A percentile compares a stretch with the other conserved stretches of the same genome.
phyloP scores from a whole-genome alignment of 1,284 basidiomycete species.

The Heterobasidion annosum region DNA sequence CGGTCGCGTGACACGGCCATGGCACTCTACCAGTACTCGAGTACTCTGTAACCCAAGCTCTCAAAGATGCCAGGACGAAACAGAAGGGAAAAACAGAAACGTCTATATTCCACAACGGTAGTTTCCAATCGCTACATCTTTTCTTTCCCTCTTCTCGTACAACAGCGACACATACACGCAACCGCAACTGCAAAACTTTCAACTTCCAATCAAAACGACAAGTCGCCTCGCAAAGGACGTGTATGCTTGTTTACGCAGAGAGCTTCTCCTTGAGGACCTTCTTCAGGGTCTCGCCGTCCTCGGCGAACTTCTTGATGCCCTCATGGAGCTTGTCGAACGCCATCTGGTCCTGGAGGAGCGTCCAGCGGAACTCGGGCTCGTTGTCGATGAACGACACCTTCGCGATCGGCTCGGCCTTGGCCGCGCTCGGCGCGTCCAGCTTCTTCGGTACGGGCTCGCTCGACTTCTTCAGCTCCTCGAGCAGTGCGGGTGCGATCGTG shows the following conservation, averaged over 20 bases:
- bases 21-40: no score
- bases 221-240: no score
- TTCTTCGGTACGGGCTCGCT: constrained; percentile 75
- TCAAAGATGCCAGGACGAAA: no score
- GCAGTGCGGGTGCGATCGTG: constrained; percentile 86
- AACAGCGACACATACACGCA: no score
- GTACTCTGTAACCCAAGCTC: no score
- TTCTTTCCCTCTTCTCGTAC: no score
- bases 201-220: no score
- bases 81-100: no score
- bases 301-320: constrained; percentile 95
- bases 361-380: constrained; percentile 94
- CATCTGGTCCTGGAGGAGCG: constrained; percentile 87
- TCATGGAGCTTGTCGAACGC: constrained; percentile 96
- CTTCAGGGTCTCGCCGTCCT: constrained; percentile 91
- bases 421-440: constrained; percentile 60
- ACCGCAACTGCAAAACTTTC: no score
- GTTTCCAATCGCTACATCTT: no score
- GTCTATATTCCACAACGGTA: no score
- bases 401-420: constrained; percentile 49
- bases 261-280: constrained; percentile 76
- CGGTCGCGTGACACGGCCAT: no score
- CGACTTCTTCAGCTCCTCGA: constrained; percentile 89
- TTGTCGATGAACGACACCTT: constrained; percentile 90
- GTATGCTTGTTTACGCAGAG: constrained; percentile 10